Base-by-base conservation (phyloP, 768 basidiomycete species). In the Leccinum subgranulosum region DNA sequence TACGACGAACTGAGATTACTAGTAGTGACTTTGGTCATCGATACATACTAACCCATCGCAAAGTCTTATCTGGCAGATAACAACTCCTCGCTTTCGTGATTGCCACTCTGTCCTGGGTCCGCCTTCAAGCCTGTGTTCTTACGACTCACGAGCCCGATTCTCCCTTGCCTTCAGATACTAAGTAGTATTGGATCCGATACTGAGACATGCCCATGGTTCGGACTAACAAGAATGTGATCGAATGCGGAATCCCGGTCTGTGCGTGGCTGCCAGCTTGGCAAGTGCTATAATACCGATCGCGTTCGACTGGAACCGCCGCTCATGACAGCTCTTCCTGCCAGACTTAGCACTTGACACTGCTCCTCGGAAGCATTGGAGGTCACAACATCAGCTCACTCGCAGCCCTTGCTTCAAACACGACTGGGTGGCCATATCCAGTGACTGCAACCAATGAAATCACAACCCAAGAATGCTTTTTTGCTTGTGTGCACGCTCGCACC, bases 241-340 rank as follows among this genome's bases (percentile, higher is more conserved):
- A 98, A 70, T 78, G 87, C 53, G 84, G 85, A 0, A 70, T 96
- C 5, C 6, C 12, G 19, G 81, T 94, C n/a, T 93, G 91, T 64
- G 92, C 96, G 81, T 19, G 96, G 95, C 6, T 78, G 82, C 45
- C 97, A 94, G 94, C 34, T 81, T 10, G 94, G 93, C 31, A 11
- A 31, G 31, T 15, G 84, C 82, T 9, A 78, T 95, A 47, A 31
- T 31, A 31, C 90, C 92, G 2, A 87, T 94, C 46, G 90, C 92
- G 0, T 83, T 98, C 17, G 96, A 98, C 74, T 98, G 96, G 95
- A 94, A 94, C 67, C 82, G 23, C 23, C 4, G 92, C 41, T 92
- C 95, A 8, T 98, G 95, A 95, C 95, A 98, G 88, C 17, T 47
- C 11, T 29, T 41, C 8, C n/a, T 23, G 19, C 10, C 56, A 94